phyloP scores from a whole-genome alignment of 148 eudicot genomes.

The Gaultheria prostrata region DNA sequence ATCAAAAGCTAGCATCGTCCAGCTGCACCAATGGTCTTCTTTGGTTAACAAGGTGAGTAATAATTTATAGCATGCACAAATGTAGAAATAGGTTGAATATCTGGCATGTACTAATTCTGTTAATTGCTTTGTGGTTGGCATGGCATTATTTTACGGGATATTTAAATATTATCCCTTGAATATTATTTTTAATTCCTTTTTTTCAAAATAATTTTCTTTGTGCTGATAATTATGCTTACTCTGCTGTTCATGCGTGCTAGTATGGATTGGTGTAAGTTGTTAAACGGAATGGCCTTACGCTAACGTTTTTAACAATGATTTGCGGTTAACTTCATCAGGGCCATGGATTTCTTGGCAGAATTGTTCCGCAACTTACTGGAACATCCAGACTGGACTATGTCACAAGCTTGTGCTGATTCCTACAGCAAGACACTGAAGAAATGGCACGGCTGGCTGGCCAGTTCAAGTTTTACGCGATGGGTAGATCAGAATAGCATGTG shows the following conservation, averaged over 20 bases:
- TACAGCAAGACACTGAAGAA: constrained; percentile 74
- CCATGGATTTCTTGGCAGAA: constrained; percentile 83
- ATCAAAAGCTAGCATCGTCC: constrained; percentile 68
- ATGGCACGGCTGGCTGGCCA: constrained; percentile 93
- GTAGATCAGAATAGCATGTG: too few relatives aligned
- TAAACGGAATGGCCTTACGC: neutral
- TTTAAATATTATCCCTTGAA: too few relatives aligned
- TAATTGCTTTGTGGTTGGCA: too few relatives aligned
- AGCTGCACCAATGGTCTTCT: constrained; percentile 87
- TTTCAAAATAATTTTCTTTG: neutral
- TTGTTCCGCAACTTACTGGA: constrained; percentile 59
- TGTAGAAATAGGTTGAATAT: neutral
- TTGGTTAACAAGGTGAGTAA: constrained; percentile 76
- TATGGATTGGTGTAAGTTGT: neutral
- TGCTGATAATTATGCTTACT: neutral
- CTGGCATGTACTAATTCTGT: neutral
- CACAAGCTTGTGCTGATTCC: constrained; percentile 75
- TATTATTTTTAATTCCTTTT: neutral
- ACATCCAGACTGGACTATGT: constrained; percentile 78
- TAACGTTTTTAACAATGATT: neutral
- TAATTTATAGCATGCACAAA: neutral
- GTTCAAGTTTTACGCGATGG: constrained; percentile 68
- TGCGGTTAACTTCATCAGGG: constrained; percentile 36
- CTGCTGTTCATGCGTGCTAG: neutral
- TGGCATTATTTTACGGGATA: neutral